These are phyloP conservation scores for Arthrinium puccinioides DNA, from an alignment of 2,329 filamentous ascomycete species.

Conservation along the genomic window DNA sequence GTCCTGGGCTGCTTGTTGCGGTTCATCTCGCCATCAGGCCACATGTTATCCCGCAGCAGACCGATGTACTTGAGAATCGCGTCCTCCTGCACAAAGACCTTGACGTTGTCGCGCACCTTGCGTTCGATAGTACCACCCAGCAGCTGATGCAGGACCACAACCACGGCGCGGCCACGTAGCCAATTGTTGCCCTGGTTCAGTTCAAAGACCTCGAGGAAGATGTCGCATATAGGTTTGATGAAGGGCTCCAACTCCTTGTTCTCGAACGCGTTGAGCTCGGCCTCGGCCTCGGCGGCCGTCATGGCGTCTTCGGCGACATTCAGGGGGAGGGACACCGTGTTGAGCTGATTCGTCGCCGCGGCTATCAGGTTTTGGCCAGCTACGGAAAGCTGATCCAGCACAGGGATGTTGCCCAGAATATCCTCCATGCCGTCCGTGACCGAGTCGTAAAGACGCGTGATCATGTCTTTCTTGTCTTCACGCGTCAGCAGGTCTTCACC, in stretches of 20 bases:
- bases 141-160: slow-evolving; percentile 92
- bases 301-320: slow-evolving; percentile 41
- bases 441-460: slow-evolving; percentile 90
- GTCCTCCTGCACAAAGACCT: slow-evolving; percentile 67
- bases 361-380: slow-evolving; percentile 88
- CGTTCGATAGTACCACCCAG: slow-evolving; percentile 93
- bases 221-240: slow-evolving; percentile 95
- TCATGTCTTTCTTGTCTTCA: slow-evolving; percentile 75
- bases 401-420: slow-evolving; percentile 90
- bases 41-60: slow-evolving; percentile 69
- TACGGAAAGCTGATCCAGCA: slow-evolving; percentile 86
- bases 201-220: slow-evolving; percentile 94
- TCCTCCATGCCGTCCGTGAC: slow-evolving; percentile 98
- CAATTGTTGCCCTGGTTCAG: slow-evolving; percentile 94
- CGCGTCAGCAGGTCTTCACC: slow-evolving; percentile 49
- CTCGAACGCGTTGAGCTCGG: slow-evolving; percentile 89
- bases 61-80: slow-evolving; percentile 69
- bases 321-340: slow-evolving; percentile 47
- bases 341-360: slow-evolving; percentile 60
- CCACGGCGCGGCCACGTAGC: slow-evolving; percentile 90
- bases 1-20: slow-evolving; percentile 51
- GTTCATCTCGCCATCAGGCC: slow-evolving; percentile 61
- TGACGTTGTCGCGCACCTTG: slow-evolving; percentile 82
- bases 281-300: slow-evolving; percentile 72
- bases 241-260: slow-evolving; percentile 86